Evolutionary conservation across 176 grass and related monocot genomes (phyloP), one percentile per base, ranked within the genome.

Genomic region (Paspalum vaginatum): DNA sequence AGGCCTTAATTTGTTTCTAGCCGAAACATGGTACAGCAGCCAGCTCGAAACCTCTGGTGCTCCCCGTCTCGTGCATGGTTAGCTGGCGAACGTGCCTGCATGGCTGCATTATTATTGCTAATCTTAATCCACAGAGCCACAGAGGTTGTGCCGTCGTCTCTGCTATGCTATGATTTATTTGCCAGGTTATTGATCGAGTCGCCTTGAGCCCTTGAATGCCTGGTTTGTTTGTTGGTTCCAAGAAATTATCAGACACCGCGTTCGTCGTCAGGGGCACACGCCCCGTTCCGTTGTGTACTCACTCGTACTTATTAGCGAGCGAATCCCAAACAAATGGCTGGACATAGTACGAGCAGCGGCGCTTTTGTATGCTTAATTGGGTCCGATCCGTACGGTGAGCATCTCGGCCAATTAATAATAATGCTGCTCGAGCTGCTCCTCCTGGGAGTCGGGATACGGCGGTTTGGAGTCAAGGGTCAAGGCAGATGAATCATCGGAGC

Each of bases 51-150:
- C 21, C 70, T 11, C 38, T 20, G 51, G 56, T 74, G 9, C 71
- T 40, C 6, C 5, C 5, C 32, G 32, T 38, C 71, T 74, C 71
- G 71, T 74, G 71, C 50, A 41, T 50, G 27, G 26, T 55, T 39
- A 9, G 51, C 56, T 56, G 18, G 17, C 27, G 4, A 72, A 56
- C 71, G 71, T 38, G 50, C 9, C 7, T 8, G 54, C 54, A 21
- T 38, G 50, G 5, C 7, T 8, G 54, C 54, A 21, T 17, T 26
- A 17, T 53, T 72, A 26, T 53, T 72, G 32, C 32, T 32, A 32
- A 32, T 32, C 32, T 32, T 1, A 72, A 72, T 53, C 69, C 46
- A 71, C 68, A 71, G 14, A 71, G 68, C 69, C 46, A 71, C 68
- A 71, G 14, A 71, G 68, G 51, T 51, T 18, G 18, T 32, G 24